Evolutionary conservation across 1,139 yeast genomes (phyloP).

Genomic region (Kodamaea suecica): DNA sequence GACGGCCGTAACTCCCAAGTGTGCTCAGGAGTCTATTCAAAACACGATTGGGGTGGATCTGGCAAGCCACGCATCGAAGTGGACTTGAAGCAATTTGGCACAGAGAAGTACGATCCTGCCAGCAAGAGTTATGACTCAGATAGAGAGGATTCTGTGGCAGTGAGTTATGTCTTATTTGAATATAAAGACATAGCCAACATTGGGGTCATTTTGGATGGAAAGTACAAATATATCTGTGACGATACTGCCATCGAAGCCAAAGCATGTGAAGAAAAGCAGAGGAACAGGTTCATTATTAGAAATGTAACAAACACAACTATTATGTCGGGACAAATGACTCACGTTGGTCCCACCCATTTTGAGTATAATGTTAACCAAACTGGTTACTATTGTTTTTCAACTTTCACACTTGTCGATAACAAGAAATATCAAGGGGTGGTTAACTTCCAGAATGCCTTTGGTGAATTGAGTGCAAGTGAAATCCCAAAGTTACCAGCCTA

Average conservation of each 20-base stretch:
- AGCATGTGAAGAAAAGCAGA: constrained; percentile 52
- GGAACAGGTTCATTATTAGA: constrained; percentile 59
- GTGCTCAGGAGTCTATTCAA: constrained; percentile 89
- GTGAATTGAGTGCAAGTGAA: constrained; percentile 84
- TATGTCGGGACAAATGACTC: constrained; percentile 52
- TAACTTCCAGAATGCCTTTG: constrained; percentile 87
- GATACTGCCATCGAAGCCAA: constrained; percentile 54
- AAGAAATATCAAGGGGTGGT: constrained; percentile 59
- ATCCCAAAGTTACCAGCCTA: constrained; percentile 88
- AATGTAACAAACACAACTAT: constrained; percentile 51
- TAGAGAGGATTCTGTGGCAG: constrained; percentile 34
- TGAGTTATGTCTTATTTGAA: constrained; percentile 77
- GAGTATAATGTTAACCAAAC: constrained; percentile 67
- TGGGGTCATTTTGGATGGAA: constrained; percentile 48
- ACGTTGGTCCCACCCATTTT: constrained; percentile 57
- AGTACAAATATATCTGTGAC: constrained; percentile 68
- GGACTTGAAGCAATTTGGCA: constrained; percentile 34
- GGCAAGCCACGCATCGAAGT: constrained; percentile 60
- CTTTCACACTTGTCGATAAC: constrained; percentile 43
- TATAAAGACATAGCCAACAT: constrained; percentile 70
- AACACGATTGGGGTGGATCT: constrained; percentile 84
- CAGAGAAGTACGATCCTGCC: constrained; percentile 33
- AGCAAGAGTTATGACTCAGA: constrained; percentile 20
- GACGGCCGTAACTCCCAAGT: constrained; percentile 51
- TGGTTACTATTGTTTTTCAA: constrained; percentile 89